A percentile compares a stretch with the other conserved stretches of the same genome.
These are phyloP conservation scores for Dendrobium officinale DNA, from an alignment of 106 monocot genomes.

Conservation along the genomic window DNA sequence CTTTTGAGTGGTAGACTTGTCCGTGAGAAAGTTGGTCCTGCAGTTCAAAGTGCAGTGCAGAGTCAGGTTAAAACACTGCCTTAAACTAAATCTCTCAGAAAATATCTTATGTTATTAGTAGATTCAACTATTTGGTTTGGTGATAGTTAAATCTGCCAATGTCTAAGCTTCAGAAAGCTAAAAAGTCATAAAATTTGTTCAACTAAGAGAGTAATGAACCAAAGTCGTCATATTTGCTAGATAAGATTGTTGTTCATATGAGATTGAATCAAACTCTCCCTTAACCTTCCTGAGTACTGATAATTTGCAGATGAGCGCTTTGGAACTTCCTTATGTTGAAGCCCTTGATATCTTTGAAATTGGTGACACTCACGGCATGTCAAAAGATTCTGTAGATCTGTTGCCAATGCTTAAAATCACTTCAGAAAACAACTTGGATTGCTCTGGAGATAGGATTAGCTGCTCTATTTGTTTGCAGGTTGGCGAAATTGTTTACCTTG, in stretches of 20 bases:
- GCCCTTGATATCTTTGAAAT: constrained; percentile 58
- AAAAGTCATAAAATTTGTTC: no score
- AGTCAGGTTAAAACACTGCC: constrained; percentile 49
- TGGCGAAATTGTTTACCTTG: not conserved
- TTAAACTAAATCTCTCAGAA: no score
- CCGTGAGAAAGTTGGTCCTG: constrained; percentile 73
- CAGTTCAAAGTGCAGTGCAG: constrained; percentile 72
- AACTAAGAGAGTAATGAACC: no score
- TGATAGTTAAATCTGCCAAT: no score
- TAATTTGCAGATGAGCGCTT: constrained; percentile 57
- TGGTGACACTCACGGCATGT: constrained; percentile 43
- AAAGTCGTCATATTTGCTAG: no score
- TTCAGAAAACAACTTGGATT: constrained; percentile 31
- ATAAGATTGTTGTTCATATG: no score
- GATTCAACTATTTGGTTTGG: no score
- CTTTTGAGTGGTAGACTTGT: constrained; percentile 70
- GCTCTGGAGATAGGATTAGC: constrained; percentile 37
- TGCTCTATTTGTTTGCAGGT: constrained; percentile 78
- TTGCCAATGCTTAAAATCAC: constrained; percentile 48
- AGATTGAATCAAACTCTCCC: not conserved
- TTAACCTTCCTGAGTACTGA: not conserved
- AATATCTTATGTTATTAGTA: no score
- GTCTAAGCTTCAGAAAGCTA: no score
- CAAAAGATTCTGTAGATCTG: constrained; percentile 41
- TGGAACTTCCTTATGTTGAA: constrained; percentile 42